Percentiles rank a stretch among this genome's conserved stretches.
Conservation (phyloP, 2,329 filamentous ascomycete species). For the Didymella sp. region DNA sequence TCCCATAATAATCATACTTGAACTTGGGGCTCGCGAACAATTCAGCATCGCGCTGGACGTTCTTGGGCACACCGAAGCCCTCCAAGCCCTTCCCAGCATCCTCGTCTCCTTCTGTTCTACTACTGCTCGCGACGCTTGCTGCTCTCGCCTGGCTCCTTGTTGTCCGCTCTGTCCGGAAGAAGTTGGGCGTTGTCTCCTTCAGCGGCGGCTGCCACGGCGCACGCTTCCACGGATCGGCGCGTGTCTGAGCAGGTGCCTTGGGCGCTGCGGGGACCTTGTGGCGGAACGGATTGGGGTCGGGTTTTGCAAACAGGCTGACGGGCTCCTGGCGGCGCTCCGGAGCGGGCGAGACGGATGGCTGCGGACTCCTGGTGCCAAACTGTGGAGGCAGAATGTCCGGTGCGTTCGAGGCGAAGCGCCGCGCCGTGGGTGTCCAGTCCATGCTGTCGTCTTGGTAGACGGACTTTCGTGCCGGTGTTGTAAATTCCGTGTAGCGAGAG, state of each 20-base stretch:
- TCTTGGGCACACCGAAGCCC: slow-evolving; percentile 36
- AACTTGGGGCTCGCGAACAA: slow-evolving; percentile 43
- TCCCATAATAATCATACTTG: slow-evolving; percentile 44
- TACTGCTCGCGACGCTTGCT: neutral
- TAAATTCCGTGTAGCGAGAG: slow-evolving; percentile 35
- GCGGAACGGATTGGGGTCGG: slow-evolving; percentile 66
- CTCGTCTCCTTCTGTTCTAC: neutral
- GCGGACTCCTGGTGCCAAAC: slow-evolving; percentile 19
- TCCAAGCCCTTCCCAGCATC: slow-evolving; percentile 21
- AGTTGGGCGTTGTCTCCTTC: slow-evolving; percentile 59
- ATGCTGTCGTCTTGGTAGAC: slow-evolving; percentile 62
- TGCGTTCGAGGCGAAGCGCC: slow-evolving; percentile 48
- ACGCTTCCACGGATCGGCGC: slow-evolving; percentile 66
- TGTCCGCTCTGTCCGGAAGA: slow-evolving; percentile 55
- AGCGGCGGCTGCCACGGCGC: slow-evolving; percentile 57
- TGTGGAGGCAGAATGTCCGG: slow-evolving; percentile 33
- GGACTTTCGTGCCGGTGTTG: slow-evolving; percentile 26
- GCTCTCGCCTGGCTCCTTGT: slow-evolving; percentile 16
- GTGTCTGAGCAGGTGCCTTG: slow-evolving; percentile 67
- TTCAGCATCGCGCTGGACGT: slow-evolving; percentile 38
- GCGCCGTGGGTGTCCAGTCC: slow-evolving; percentile 72
- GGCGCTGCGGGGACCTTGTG: slow-evolving; percentile 74
- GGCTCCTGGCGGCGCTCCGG: slow-evolving; percentile 4
- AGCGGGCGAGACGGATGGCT: slow-evolving; percentile 3
- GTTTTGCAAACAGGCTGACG: slow-evolving; percentile 34